These are phyloP conservation scores for Euphorbia corollata DNA, from an alignment of 441 rosid species.

Conservation along the genomic window DNA sequence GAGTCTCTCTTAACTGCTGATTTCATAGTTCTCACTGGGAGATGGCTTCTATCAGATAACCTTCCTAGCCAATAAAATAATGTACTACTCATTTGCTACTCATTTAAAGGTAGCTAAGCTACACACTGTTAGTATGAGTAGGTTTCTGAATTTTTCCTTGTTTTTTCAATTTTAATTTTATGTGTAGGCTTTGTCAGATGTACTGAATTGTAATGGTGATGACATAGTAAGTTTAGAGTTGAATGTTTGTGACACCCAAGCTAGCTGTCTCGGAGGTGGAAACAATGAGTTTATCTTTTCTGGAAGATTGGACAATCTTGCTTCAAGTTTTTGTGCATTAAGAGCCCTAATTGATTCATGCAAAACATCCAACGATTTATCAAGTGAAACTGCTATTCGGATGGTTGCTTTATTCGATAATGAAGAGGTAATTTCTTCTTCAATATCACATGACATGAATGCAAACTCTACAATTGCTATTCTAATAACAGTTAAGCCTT, in stretches of 20 bases:
- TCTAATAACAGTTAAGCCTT: neutral
- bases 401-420: conserved; percentile 94
- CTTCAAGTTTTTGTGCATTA: conserved; percentile 80
- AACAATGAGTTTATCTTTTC: conserved; percentile 83
- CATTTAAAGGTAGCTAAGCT: conserved; percentile 4
- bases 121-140: conserved; percentile 1
- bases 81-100: too few species aligned
- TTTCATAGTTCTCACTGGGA: too few species aligned
- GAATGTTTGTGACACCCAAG: conserved; percentile 89
- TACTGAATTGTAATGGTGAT: conserved; percentile 50
- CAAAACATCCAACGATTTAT: conserved; percentile 38
- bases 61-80: too few species aligned
- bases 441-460: neutral
- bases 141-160: conserved; percentile 6
- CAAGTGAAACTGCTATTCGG: conserved; percentile 56
- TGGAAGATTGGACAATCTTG: conserved; percentile 93
- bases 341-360: conserved; percentile 84
- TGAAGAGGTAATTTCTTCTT: conserved; percentile 62
- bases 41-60: too few species aligned
- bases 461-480: neutral
- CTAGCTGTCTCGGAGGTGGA: conserved; percentile 95
- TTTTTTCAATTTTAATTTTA: conserved; percentile 8
- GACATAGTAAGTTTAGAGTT: conserved; percentile 75
- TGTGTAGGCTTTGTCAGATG: conserved; percentile 60
- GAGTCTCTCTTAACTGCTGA: too few species aligned